Evolutionary conservation across 768 basidiomycete genomes (phyloP), one percentile per base, ranked within the genome.

Genomic region (Boletus tomentosulus): DNA sequence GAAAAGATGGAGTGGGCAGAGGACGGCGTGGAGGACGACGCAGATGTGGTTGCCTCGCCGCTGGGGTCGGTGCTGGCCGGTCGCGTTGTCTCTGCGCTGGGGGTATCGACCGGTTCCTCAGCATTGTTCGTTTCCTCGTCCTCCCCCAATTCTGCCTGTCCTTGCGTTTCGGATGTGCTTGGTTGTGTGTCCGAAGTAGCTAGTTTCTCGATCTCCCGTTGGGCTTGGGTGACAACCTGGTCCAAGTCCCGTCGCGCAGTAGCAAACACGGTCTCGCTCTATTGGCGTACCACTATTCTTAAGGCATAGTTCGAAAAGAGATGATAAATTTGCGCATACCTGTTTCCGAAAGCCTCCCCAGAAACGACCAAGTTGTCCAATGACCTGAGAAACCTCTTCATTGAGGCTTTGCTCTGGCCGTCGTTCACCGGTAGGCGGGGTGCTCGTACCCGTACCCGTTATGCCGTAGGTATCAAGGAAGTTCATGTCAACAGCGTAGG

Each of bases 261-360:
- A 60, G 87, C 77, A 19, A 92, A 65, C 4, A 79, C 87, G 38
- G 66, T 77, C 70, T 88, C 86, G 63, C 89, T 85, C 89, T 92
- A 54, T 51, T 38, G 53, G 7, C 41, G 39, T 61, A 45, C 19
- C 19, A 19, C 19, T 19, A 19, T 56, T 42, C 38, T 54, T 31
- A 49, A 45, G 48, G 9, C 19, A 43, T 19, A n/a, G 42, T 27
- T 19, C 15, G 15, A 44, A 37, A 9, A 30, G 46, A 22, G 27
- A 41, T 3, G n/a, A 19, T 12, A 11, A 15, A 28, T 46, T 42
- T n/a, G 4, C 46, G 63, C 83, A 58, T 61, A 84, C 92, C 84
- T 94, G 92, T 68, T 87, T 89, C 75, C 85, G 83, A 65, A 95
- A 88, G 30, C 91, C 89, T 43, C 92, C 92, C 94, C 94, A 97